Evolutionary conservation across 805 yeast species (phyloP), one percentile per base, ranked within the genome.

Genomic region (Lachancea mirantina): DNA sequence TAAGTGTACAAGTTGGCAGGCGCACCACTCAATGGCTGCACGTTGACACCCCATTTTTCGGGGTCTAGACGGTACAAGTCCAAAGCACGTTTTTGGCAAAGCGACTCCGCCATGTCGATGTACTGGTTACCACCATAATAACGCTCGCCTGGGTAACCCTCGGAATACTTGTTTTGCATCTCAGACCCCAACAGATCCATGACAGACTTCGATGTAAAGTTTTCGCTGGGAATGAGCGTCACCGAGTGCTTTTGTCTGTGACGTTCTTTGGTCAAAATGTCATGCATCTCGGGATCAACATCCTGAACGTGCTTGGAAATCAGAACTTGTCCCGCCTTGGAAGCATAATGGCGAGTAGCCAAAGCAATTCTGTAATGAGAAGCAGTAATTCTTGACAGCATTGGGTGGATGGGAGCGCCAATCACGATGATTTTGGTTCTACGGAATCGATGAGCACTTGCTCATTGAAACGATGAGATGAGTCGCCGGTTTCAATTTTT

Each of bases 121-220:
- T 76, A 81, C 64, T 89, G 87, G 58, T 89, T 89, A 61, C 98
- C 98, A 62, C 98, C 98, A 59, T 89, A 89, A 69, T 89, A 89
- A 61, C 98, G 78, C 43, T 87, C 95, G 46, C 95, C 95, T 25
- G 98, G 98, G 65, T 89, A 89, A 44, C 97, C 97, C 65, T 89
- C 98, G 8, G 96, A 87, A 67, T 89, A 89, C 68, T 89, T 89
- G 74, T 89, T 89, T 62, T 84, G 88, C 95, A 89, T 85, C 58
- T 84, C 95, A 17, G 96, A 82, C 45, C 97, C 97, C 52, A 89
- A 71, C 30, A 85, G 76, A 58, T 89, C 95, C 76, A 89, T 83
- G 19, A 89, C 98, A 15, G 96, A 80, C 47, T 80, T 83, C 30
- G 96, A 83, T 36, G 98, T 89, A 72, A 88, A 89, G 65, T 89